These are phyloP conservation scores for Boletellus sp. DNA, from an alignment of 1,284 basidiomycete species.

Conservation along the genomic window DNA sequence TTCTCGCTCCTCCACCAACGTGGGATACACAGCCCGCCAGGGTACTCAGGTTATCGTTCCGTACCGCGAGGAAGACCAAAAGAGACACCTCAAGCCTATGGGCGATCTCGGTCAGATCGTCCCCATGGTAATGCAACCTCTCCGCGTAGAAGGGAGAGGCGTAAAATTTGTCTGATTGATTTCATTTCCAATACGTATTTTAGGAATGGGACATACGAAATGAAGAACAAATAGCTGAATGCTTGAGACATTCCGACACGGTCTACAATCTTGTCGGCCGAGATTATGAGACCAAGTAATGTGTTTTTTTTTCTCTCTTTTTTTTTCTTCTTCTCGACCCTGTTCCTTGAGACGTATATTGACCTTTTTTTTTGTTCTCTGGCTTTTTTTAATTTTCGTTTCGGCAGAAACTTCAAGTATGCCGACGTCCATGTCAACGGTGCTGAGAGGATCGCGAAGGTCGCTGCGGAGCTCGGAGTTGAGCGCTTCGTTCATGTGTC, in stretches of 20 bases:
- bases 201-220: slow-evolving; percentile 72
- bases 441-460: slow-evolving; percentile 76
- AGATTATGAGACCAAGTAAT: slow-evolving; percentile 74
- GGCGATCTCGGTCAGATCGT: slow-evolving; percentile 98
- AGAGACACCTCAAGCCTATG: slow-evolving; percentile 86
- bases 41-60: slow-evolving; percentile 95
- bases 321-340: slow-evolving; percentile 4
- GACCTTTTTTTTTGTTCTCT: slow-evolving; percentile 2
- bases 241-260: slow-evolving; percentile 92
- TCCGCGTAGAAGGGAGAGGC: not conserved
- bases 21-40: slow-evolving; percentile 60
- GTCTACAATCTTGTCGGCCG: slow-evolving; percentile 41
- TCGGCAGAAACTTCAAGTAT: slow-evolving; percentile 79
- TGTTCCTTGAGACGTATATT: slow-evolving; percentile 12
- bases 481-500: slow-evolving; percentile 92
- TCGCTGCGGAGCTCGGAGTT: slow-evolving; percentile 78
- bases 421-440: slow-evolving; percentile 78
- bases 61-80: slow-evolving; percentile 95
- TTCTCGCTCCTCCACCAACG: slow-evolving; percentile 23
- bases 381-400: slow-evolving; percentile 4
- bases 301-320: not conserved
- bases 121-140: slow-evolving; percentile 62
- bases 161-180: slow-evolving; percentile 28
- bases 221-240: slow-evolving; percentile 81
- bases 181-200: slow-evolving; percentile 11